These are phyloP conservation scores for Pisolithus thermaeus DNA, from an alignment of 1,284 basidiomycete species.

Conservation along the genomic window DNA sequence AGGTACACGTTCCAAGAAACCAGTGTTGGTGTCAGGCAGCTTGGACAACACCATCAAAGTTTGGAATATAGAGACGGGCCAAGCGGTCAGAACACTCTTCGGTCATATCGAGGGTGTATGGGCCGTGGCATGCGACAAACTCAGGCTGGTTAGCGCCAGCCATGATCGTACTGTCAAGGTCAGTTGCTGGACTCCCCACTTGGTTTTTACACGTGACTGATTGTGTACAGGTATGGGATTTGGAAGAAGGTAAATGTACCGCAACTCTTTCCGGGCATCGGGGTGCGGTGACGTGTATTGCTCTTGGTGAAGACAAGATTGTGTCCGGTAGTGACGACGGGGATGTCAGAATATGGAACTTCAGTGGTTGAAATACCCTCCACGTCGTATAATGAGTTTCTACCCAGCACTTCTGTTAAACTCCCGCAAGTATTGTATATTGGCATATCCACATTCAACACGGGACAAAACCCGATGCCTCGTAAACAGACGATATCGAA, in stretches of 20 bases:
- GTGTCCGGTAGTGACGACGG: slow-evolving; percentile 92
- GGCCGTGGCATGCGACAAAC: slow-evolving; percentile 89
- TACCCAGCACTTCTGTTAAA: background rate
- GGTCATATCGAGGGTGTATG: slow-evolving; percentile 98
- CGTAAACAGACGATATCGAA: too few relatives aligned
- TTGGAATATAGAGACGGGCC: slow-evolving; percentile 92
- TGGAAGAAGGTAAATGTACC: slow-evolving; percentile 83
- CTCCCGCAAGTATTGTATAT: background rate
- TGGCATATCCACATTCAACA: background rate
- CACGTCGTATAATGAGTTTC: background rate
- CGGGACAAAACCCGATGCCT: too few relatives aligned
- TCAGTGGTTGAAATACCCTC: slow-evolving; percentile 38
- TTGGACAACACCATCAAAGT: slow-evolving; percentile 95
- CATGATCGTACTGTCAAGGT: slow-evolving; percentile 94
- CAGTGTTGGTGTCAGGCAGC: slow-evolving; percentile 84
- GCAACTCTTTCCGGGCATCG: slow-evolving; percentile 93
- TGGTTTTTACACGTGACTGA: slow-evolving; percentile 5
- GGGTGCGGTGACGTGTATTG: slow-evolving; percentile 89
- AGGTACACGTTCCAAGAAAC: slow-evolving; percentile 35
- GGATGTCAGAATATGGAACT: slow-evolving; percentile 78
- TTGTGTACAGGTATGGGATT: slow-evolving; percentile 75
- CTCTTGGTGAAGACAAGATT: slow-evolving; percentile 92
- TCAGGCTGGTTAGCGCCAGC: slow-evolving; percentile 87
- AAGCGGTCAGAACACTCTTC: slow-evolving; percentile 81
- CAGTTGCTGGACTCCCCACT: slow-evolving; percentile 5